Base-by-base conservation (phyloP, 495 filamentous ascomycete species). In the Lasiosphaeriaceae sp. region DNA sequence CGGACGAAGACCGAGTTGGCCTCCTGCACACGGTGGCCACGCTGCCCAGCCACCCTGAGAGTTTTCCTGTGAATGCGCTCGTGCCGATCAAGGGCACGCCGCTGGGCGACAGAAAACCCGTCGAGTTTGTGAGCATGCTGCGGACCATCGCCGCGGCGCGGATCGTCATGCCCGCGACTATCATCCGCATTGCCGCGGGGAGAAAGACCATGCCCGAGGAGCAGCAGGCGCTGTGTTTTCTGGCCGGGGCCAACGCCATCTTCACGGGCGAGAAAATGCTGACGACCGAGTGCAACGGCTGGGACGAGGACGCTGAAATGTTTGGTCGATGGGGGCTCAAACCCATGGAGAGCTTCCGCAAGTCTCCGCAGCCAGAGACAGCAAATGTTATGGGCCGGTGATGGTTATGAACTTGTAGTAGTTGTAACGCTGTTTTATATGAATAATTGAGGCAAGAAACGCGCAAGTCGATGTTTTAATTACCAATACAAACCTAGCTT, bases 191-290 rank as follows among this genome's bases (percentile, higher is more conserved):
- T 24, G 90, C 90, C 11, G 90, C 90, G 2, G 90, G 90, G 16
- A 72, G 90, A 41, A 90, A 86, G 62, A 86, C 86, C 1, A 79
- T 95, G 72, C 74, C 77, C 17, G 90, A 95, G 73, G 89, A 90
- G 69, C 85, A 93, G 74, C 90, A 95, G 72, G 81, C 88, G 20
- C 68, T 90, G 57, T 93, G 90, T 65, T 95, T 93, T 70, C 82
- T 86, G 79, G 89, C 90, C 0, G 90, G 90, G 23, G 90, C 90
- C 0, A 95, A 95, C 66, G 90, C 90, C 12, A 82, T 95, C 8
- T 95, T 95, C 69, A 95, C 90, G 1, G 90, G 90, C 19, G 90
- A 95, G 74, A 92, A 90, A 79, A 93, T 95, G 90, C 65, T 93
- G 75, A 95, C 90, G 17, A 93, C 90, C 0, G 87, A 88, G 54